phyloP scores from a whole-genome alignment of 371 early-diverging fungal species.

The Circinella minor region DNA sequence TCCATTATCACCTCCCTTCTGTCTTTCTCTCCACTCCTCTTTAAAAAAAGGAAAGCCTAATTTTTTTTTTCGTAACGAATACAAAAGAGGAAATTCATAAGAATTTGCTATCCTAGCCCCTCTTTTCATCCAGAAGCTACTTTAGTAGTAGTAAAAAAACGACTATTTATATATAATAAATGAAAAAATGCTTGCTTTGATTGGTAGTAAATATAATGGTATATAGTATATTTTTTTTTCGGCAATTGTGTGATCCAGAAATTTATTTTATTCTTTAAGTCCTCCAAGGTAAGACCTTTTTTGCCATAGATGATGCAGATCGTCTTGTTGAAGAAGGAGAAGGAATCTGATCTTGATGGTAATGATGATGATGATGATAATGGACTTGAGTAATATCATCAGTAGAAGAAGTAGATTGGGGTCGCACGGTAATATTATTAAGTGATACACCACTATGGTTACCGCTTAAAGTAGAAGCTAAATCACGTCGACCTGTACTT shows the following conservation, averaged over 20 bases:
- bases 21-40: background rate
- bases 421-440: background rate
- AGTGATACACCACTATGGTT: background rate
- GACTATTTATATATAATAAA: background rate
- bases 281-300: background rate
- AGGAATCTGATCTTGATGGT: background rate
- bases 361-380: slow-evolving; percentile 8
- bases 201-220: background rate
- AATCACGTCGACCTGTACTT: slow-evolving; percentile 21
- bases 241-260: no score
- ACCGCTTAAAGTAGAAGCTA: background rate
- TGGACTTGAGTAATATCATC: background rate
- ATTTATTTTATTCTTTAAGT: background rate
- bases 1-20: no score
- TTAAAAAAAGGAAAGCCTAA: background rate
- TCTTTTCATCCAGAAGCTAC: no score
- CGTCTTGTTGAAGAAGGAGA: background rate
- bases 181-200: background rate
- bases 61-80: background rate
- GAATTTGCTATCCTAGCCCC: background rate
- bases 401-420: background rate
- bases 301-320: background rate
- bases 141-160: no score
- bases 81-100: background rate
- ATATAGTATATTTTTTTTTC: no score